A percentile compares a stretch with the other conserved stretches of the same genome.
phyloP scores from a whole-genome alignment of 2,329 filamentous ascomycete genomes.

The Xylariomycetidae sp. region DNA sequence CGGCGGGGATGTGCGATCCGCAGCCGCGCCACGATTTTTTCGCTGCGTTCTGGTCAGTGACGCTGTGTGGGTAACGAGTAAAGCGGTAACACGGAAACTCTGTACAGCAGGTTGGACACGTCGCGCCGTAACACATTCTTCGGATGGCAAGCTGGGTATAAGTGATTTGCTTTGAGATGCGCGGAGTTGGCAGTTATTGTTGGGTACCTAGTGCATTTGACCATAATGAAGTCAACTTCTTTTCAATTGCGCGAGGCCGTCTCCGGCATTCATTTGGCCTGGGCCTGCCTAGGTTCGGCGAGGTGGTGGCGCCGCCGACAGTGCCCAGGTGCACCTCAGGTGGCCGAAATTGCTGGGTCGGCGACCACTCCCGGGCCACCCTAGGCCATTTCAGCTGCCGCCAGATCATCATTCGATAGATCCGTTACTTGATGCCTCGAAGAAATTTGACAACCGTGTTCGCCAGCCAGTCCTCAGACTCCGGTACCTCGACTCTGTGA shows the following conservation, averaged over 20 bases:
- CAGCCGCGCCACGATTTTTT: conserved; percentile 46
- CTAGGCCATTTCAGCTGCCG: no score
- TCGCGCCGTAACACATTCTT: conserved; percentile 22
- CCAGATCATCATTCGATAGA: no score
- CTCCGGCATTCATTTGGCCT: no score
- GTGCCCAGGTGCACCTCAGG: no score
- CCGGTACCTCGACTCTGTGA: conserved; percentile 42
- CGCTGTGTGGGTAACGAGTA: background rate
- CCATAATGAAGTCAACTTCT: no score
- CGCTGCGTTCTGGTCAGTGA: conserved; percentile 22
- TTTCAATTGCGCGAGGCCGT: no score
- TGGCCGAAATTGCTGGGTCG: no score
- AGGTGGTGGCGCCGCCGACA: no score
- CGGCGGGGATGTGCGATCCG: conserved; percentile 39
- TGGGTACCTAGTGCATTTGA: no score
- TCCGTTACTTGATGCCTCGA: conserved; percentile 6
- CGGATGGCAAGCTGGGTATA: background rate
- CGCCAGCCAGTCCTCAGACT: conserved; percentile 44
- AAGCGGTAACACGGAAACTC: background rate
- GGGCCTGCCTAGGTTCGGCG: no score
- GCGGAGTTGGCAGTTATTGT: no score
- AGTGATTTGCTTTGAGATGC: conserved; percentile 2
- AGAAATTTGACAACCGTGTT: conserved; percentile 43
- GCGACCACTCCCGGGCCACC: no score
- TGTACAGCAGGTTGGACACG: conserved; percentile 17